phyloP scores from a whole-genome alignment of 805 yeast species.

The Lachancea fermentati region DNA sequence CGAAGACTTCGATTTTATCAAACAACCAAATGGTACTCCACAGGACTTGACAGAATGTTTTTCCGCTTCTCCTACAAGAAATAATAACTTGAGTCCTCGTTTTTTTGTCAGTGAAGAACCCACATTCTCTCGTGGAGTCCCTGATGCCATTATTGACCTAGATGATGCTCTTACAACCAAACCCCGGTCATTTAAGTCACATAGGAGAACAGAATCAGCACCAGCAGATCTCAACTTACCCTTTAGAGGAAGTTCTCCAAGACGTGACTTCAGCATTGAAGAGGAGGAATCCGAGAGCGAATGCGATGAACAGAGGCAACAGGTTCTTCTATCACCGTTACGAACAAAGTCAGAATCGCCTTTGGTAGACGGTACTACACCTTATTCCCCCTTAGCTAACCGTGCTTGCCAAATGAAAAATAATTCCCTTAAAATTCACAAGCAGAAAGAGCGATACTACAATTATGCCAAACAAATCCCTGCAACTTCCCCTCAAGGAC shows the following conservation, averaged over 20 bases:
- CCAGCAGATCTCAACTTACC: constrained; percentile 42
- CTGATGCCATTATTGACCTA: constrained; percentile 52
- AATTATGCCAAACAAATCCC: constrained; percentile 29
- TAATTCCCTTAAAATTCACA: constrained; percentile 28
- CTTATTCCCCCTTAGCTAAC: constrained; percentile 37
- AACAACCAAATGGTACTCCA: constrained; percentile 15
- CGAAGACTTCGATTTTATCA: constrained; percentile 65
- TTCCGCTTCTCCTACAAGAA: constrained; percentile 5
- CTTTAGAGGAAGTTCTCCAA: constrained; percentile 5
- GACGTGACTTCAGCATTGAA: constrained; percentile 8
- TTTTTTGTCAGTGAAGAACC: constrained; percentile 32
- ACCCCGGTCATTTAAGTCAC: constrained; percentile 32
- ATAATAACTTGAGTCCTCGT: constrained; percentile 20
- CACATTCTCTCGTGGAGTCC: constrained; percentile 33
- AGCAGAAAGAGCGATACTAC: constrained; percentile 31
- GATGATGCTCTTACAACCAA: constrained; percentile 45
- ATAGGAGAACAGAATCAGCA: constrained; percentile 52
- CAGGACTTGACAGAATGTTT: constrained; percentile 1
- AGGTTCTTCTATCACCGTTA: constrained; percentile 16
- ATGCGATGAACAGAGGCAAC: constrained; percentile 29
- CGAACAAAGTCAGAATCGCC: constrained; percentile 15
- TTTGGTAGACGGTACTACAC: constrained; percentile 36
- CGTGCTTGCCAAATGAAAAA: constrained; percentile 25
- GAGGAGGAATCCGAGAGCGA: constrained; percentile 13
- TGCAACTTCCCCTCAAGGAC: constrained; percentile 10